Percentiles rank a stretch among this genome's conserved stretches.
phyloP scores from a whole-genome alignment of 257 asterid species.

The Solanum etuberosum region DNA sequence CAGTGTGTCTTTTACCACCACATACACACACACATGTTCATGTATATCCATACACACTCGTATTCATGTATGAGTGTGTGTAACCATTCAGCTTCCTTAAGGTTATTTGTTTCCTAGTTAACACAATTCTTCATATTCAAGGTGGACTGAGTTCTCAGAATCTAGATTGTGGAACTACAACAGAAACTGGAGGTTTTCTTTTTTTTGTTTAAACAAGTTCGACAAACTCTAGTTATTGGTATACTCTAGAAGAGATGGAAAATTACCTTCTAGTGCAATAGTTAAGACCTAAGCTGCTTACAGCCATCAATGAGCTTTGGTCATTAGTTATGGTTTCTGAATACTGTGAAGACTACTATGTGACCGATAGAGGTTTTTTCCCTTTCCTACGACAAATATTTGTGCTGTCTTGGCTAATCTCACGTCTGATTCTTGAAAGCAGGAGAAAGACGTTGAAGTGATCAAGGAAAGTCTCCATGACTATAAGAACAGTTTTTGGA shows the following conservation, averaged over 20 bases:
- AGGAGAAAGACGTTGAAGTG: constrained; percentile 86
- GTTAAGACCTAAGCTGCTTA: neutral
- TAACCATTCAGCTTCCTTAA: neutral
- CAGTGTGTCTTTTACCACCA: neutral
- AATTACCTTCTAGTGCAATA: neutral
- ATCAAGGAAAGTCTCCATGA: constrained; percentile 62
- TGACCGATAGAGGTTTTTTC: neutral
- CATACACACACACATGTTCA: neutral
- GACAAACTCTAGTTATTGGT: neutral
- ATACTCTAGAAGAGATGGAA: neutral
- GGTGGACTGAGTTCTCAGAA: neutral
- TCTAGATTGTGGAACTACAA: neutral
- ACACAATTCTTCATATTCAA: neutral
- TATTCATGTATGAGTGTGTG: neutral
- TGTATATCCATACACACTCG: neutral
- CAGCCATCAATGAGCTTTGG: neutral
- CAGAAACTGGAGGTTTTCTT: neutral
- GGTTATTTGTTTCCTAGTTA: neutral
- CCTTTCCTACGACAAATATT: neutral
- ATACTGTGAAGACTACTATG: neutral
- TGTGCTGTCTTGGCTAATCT: neutral
- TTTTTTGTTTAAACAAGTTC: neutral
- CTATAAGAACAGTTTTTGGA: constrained; percentile 81
- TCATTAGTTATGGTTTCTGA: neutral
- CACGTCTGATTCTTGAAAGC: constrained; percentile 17